These are phyloP conservation scores for Ascochyta rabiei DNA, from an alignment of 2,329 filamentous ascomycete species.

Conservation along the genomic window DNA sequence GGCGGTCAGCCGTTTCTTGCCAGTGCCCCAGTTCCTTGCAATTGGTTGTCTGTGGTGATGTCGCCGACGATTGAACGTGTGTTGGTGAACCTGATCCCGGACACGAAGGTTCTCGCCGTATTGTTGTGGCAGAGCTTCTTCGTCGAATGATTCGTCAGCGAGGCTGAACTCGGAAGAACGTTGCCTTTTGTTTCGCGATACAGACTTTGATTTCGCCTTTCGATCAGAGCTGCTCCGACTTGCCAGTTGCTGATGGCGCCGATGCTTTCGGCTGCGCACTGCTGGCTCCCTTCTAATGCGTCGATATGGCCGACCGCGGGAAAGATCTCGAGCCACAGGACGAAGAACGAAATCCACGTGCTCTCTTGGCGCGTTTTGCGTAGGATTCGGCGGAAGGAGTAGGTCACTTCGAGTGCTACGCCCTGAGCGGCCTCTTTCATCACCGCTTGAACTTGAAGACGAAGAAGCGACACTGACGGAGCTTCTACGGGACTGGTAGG, in stretches of 20 bases:
- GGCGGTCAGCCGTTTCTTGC: constrained; percentile 72
- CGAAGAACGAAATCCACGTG: constrained; percentile 41
- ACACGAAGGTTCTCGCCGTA: constrained; percentile 30
- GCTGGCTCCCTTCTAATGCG: constrained; percentile 13
- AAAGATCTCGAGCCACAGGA: constrained; percentile 30
- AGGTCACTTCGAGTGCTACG: constrained; percentile 29
- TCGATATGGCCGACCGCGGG: constrained; percentile 30
- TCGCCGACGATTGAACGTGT: constrained; percentile 50
- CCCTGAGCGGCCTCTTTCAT: constrained; percentile 8
- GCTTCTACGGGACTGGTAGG: constrained; percentile 20
- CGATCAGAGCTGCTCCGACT: constrained; percentile 2
- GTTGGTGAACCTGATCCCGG: constrained; percentile 35
- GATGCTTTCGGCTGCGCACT: constrained; percentile 11
- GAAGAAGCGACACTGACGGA: constrained; percentile 9
- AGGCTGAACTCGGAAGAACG: constrained; percentile 20
- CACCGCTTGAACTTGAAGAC: constrained; percentile 17
- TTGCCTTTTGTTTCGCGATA: constrained; percentile 5
- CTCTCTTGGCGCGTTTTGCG: constrained; percentile 30
- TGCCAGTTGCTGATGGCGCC: constrained; percentile 17
- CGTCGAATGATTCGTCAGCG: constrained; percentile 26
- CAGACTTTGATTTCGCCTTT: constrained; percentile 10
- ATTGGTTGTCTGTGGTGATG: constrained; percentile 67
- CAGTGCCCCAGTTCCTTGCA: constrained; percentile 72
- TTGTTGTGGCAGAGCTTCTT: constrained; percentile 19
- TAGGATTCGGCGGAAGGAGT: constrained; percentile 30